Evolutionary conservation across 2,329 filamentous ascomycete genomes (phyloP), one percentile per base, ranked within the genome.

Genomic region (Tolypocladium tundrense): DNA sequence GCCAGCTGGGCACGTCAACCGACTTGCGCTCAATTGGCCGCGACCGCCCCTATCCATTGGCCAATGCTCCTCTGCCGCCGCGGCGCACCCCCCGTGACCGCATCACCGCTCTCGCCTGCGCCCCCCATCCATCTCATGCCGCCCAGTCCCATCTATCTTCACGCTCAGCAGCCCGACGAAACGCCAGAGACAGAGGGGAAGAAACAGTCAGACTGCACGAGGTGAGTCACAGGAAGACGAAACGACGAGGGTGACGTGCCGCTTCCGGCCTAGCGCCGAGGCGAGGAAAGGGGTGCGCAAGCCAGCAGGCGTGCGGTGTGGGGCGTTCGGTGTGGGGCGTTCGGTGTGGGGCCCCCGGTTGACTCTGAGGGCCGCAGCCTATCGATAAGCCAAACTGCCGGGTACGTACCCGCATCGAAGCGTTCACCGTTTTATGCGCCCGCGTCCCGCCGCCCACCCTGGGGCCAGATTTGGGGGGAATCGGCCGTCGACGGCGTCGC

Each of bases 151-250:
- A 27, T 48, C 39, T 6, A 24, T 24, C 21, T 24, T n/a, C 40
- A 14, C n/a, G 41, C 14, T 24, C 21, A 27, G 48, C 14, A 16
- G 11, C n/a, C 37, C 52, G 52, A 53, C 52, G 37, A 31, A 19
- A 31, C 19, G 41, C 45, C 37, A 40, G 24, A 27, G 33, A 7
- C 14, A 24, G 21, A 27, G 42, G 21, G 42, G 21, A 13, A 41
- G 21, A 27, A n/a, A 27, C 56, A n/a, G 50, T 54, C 27, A 39
- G 40, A 58, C 39, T 39, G 31, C 31, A 53, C 48, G 41, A 48
- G 33, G 55, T 59, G 59, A 60, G 59, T 61, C 59, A 61, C 58
- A 59, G 53, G 33, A 55, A 50, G 53, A 42, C 58, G 53, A 60
- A 55, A 54, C 58, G 54, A 43, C 11, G 21, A 19, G 31, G 50